Evolutionary conservation across 768 basidiomycete species (phyloP).

Genomic region (Lepiota brunneoincarnata): DNA sequence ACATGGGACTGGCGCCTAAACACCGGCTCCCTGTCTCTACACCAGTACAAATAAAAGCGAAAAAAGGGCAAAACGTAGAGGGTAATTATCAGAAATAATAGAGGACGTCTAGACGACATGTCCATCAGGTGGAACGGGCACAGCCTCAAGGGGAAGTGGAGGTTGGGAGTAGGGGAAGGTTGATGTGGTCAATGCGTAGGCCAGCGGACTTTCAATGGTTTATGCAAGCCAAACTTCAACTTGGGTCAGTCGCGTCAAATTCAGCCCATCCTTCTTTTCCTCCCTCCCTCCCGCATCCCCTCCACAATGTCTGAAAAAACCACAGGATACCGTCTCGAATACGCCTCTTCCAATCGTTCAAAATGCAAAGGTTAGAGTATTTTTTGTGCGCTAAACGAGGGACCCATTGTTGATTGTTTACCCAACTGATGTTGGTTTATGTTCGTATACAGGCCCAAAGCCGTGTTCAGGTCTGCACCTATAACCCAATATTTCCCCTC

Average conservation of each 20-base stretch:
- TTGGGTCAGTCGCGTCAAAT: slow-evolving; percentile 27
- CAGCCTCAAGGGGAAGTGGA: not conserved
- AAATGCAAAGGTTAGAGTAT: slow-evolving; percentile 72
- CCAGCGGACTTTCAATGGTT: slow-evolving; percentile 45
- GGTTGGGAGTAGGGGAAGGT: slow-evolving; percentile 9
- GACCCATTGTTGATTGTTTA: slow-evolving; percentile 23
- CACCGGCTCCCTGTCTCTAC: too few relatives aligned
- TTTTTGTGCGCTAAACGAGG: slow-evolving; percentile 20
- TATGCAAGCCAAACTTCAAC: slow-evolving; percentile 27
- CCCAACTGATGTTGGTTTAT: slow-evolving; percentile 14
- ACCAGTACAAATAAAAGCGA: too few relatives aligned
- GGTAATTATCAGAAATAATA: not conserved
- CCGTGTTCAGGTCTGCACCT: slow-evolving; percentile 62
- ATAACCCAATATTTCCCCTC: not conserved
- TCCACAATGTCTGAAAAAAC: slow-evolving; percentile 46
- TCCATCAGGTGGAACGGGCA: not conserved
- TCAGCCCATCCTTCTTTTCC: slow-evolving; percentile 24
- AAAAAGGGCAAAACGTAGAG: too few relatives aligned
- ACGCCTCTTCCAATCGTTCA: slow-evolving; percentile 61
- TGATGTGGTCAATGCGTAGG: slow-evolving; percentile 42
- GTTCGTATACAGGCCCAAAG: slow-evolving; percentile 56
- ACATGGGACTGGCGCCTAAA: too few relatives aligned
- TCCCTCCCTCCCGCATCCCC: slow-evolving; percentile 18
- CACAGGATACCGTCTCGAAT: slow-evolving; percentile 76
- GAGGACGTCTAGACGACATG: not conserved